These are phyloP conservation scores for Yueomyces sinensis DNA, from an alignment of 805 yeast species.

Conservation along the genomic window DNA sequence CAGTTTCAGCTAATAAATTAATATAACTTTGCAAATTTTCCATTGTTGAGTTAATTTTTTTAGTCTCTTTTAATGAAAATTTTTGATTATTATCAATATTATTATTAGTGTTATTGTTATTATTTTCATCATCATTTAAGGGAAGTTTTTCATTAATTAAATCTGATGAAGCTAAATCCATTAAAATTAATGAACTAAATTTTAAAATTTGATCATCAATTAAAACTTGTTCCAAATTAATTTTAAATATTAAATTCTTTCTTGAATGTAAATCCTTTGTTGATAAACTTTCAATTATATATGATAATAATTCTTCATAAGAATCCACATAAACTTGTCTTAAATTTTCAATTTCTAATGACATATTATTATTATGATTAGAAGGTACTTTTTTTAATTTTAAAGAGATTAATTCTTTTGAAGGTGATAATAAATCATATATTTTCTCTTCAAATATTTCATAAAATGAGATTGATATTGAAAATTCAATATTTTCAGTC, in stretches of 20 bases:
- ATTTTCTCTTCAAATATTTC: conserved; percentile 75
- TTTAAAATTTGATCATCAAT: conserved; percentile 22
- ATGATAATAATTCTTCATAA: conserved; percentile 1
- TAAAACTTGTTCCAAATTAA: conserved; percentile 52
- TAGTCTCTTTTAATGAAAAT: conserved; percentile 55
- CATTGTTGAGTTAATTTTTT: conserved; percentile 67
- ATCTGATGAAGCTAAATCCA: conserved; percentile 83
- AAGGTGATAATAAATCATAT: conserved; percentile 48
- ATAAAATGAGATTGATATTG: conserved; percentile 58
- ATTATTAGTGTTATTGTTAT: conserved; percentile 18
- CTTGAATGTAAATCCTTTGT: neutral
- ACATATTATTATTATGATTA: neutral
- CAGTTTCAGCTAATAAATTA: conserved; percentile 42
- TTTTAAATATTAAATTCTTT: conserved; percentile 68
- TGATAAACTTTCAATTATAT: neutral
- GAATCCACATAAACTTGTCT: conserved; percentile 1
- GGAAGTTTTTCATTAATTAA: too few species aligned
- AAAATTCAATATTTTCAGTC: conserved; percentile 31
- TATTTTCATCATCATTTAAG: conserved; percentile 32
- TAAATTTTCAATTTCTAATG: conserved; percentile 39
- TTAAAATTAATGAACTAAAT: conserved; percentile 51
- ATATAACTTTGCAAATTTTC: conserved; percentile 74
- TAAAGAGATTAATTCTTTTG: conserved; percentile 16
- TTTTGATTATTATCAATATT: neutral
- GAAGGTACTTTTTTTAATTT: conserved; percentile 24